Percentiles rank a stretch among this genome's conserved stretches.
Conservation (phyloP, 2,329 filamentous ascomycete genomes). For the Cladosporium sphaerospermum region DNA sequence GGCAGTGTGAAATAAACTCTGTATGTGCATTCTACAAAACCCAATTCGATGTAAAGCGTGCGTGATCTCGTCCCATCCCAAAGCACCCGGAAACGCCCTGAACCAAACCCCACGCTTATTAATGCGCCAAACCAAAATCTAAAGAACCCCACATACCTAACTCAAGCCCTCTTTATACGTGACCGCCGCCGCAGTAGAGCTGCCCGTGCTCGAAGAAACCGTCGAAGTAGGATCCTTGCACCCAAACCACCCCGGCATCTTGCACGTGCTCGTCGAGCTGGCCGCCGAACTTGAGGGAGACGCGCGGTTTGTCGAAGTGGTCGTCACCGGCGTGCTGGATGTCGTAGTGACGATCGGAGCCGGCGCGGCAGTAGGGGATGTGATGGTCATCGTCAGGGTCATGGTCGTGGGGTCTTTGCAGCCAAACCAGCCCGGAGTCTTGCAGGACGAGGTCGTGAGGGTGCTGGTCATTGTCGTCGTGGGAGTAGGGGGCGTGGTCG, state of each 20-base stretch:
- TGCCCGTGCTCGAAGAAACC: not conserved
- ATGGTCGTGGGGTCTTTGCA: constrained; percentile 48
- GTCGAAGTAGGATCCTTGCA: constrained; percentile 51
- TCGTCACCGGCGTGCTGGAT: not conserved
- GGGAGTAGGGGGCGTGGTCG: constrained; percentile 5
- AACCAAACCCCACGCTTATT: not conserved
- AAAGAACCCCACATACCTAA: not conserved
- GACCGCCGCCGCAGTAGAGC: not conserved
- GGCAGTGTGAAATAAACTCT: no score
- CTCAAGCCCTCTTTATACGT: not conserved
- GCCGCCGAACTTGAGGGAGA: not conserved
- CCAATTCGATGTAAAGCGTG: no score
- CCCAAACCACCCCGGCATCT: constrained; percentile 61
- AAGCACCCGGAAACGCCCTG: not conserved
- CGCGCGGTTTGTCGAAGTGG: not conserved
- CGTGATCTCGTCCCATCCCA: not conserved
- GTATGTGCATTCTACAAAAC: no score
- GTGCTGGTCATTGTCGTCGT: constrained; percentile 32
- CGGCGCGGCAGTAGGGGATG: not conserved
- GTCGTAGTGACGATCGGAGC: not conserved
- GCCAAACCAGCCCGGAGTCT: constrained; percentile 61
- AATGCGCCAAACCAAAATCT: not conserved
- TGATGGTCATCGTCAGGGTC: constrained; percentile 6
- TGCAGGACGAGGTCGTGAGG: constrained; percentile 49
- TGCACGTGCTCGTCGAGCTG: constrained; percentile 44